Evolutionary conservation across 164 flowering plant genomes (phyloP), one percentile per base, ranked within the genome.

Genomic region (Sextonia rubra): DNA sequence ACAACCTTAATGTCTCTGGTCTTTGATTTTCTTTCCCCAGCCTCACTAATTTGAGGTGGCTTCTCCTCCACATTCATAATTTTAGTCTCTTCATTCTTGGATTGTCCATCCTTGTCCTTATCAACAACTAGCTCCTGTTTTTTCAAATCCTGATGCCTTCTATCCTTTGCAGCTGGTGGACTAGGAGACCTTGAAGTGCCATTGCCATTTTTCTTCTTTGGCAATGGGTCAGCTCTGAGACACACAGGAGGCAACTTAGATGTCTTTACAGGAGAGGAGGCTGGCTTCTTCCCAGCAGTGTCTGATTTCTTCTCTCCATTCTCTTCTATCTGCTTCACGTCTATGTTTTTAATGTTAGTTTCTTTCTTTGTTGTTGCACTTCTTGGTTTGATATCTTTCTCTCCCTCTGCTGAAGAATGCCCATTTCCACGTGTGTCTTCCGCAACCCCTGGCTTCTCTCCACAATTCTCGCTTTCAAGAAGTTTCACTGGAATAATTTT

Each of bases 231-330:
- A 55, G 89, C 85, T 71, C 96, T 83, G 64, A 92, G 75, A 70
- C 96, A 89, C 70, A 92, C 86, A 64, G 94, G 94, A 69, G 96
- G 89, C 24, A 91, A 69, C 75, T 86, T 86, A 2, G 90, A 76
- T 24, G 79, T 48, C 66, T 86, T 90, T 3, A 74, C 74, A 5
- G 85, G 78, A 68, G 89, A 83, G 8, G 83, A 32, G 6, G 88
- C 74, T 32, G 75, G 48, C 25, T 64, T 76, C 60, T 69, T 79
- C 2, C 23, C 64, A 12, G 67, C 47, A 14, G 25, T 48, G 24
- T 70, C 75, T 30, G 83, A 62, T 47, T 77, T 73, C 49, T 61
- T 74, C 18, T 22, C 61, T 47, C 18, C 64, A 60, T 24, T 69
- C 9, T 69, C 79, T 32, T 71, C 58, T 0, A 17, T 17, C 12